Base-by-base conservation (phyloP, 73 alveolate genomes). In the Paramecium caudatum region DNA sequence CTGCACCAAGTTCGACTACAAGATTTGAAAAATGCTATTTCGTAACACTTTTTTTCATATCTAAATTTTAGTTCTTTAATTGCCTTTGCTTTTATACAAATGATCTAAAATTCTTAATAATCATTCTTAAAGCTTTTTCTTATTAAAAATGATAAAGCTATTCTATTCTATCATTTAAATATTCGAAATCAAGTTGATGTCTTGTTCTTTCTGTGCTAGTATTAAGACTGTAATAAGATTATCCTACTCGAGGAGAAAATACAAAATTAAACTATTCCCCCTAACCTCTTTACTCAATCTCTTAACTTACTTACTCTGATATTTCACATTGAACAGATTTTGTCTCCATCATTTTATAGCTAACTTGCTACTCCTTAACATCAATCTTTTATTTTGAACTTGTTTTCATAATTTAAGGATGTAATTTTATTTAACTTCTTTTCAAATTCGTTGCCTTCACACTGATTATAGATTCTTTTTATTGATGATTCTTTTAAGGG, bases 1-100 rank as follows among this genome's bases (percentile, higher is more conserved):
- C 34, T n/a, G 88, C 88, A 15, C 88, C 88, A 74, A 74, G 33
- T 37, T 74, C 88, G 5, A 45, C 62, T 2, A 74, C 27, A 4
- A 74, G 43, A 27, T 74, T 27, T 3, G 69, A 36, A 74, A 74
- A 74, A 8, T 34, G 61, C 9, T 25, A 68, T 68, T 68, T 68
- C 1, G 84, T 43, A 27, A 23, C 30, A 12, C 80, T 55, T 25
- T 55, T 55, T 55, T 55, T 55, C 80, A 55, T 55, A n/a, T n/a
- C n/a, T 55, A 55, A 55, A 27, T 55, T 43, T 55, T 55, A 10
- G 30, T 25, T 55, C 32, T 55, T 55, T 23, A 12, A 55, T 0
- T 27, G 23, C 80, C 30, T 55, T 55, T 55, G 12, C 21, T 55
- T 55, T 55, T 55, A 27, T 4, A 55, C 80, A 23, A 55, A 55